Evolutionary conservation across 2,329 filamentous ascomycete species (phyloP).

Genomic region (Penicillium sp.): DNA sequence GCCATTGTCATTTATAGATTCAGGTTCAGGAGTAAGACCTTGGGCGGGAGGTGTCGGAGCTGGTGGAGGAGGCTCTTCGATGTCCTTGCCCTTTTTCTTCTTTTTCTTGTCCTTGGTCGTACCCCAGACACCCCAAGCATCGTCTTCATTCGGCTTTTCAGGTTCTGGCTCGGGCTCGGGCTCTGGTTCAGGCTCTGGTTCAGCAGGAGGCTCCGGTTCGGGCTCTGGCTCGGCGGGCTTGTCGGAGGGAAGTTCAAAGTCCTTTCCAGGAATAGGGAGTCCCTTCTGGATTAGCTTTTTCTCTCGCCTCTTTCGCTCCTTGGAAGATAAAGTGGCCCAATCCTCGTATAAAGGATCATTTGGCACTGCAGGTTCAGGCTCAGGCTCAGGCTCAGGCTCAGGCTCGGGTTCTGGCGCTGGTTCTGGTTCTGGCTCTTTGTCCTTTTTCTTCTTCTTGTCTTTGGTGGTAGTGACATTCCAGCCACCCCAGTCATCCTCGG

Average conservation of each 20-base stretch:
- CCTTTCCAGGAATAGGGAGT: constrained; percentile 31
- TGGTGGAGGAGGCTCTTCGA: constrained; percentile 47
- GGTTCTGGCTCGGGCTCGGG: constrained; percentile 22
- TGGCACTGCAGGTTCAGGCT: constrained; percentile 25
- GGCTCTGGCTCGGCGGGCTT: constrained; percentile 21
- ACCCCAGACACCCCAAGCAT: constrained; percentile 37
- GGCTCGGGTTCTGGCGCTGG: constrained; percentile 24
- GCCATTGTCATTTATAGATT: constrained; percentile 30
- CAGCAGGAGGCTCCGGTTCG: constrained; percentile 16
- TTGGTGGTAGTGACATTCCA: constrained; percentile 26
- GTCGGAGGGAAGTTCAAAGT: constrained; percentile 26
- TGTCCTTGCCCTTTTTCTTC: constrained; percentile 47
- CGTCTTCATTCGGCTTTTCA: constrained; percentile 21
- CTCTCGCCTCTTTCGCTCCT: constrained; percentile 48
- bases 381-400: constrained; percentile 36
- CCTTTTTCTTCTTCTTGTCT: constrained; percentile 35
- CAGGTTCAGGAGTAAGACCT: constrained; percentile 42
- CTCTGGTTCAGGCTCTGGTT: constrained; percentile 27
- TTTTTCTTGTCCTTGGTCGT: constrained; percentile 48
- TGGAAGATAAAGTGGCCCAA: constrained; percentile 36
- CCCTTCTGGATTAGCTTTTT: constrained; percentile 28
- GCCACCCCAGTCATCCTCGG: constrained; percentile 27
- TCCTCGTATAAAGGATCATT: constrained; percentile 39
- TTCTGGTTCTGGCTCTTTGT: constrained; percentile 29
- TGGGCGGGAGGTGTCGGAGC: constrained; percentile 49